Conservation (phyloP, 768 basidiomycete species). For the Termitomyces sp. region DNA sequence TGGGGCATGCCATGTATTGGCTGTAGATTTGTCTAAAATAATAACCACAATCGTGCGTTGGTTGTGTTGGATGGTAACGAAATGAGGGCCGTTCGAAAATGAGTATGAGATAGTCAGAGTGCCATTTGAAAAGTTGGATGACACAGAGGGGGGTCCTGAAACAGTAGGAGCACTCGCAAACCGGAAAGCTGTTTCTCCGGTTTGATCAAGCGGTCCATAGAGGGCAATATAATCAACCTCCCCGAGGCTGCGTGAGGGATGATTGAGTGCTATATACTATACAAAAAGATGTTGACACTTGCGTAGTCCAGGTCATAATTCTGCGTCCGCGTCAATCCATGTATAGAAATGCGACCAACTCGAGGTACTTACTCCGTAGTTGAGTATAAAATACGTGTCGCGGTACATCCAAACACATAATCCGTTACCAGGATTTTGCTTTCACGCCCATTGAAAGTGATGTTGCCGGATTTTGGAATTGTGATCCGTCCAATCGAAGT, state of each 20-base stretch:
- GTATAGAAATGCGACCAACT: too few relatives aligned
- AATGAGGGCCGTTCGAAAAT: slow-evolving; percentile 24
- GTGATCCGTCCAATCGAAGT: slow-evolving; percentile 34
- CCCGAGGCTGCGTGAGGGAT: slow-evolving; percentile 27
- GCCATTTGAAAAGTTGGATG: slow-evolving; percentile 27
- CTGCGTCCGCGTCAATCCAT: slow-evolving; percentile 17
- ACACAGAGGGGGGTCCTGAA: slow-evolving; percentile 22
- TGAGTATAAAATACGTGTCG: slow-evolving; percentile 35
- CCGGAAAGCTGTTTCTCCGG: slow-evolving; percentile 38
- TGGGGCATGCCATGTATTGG: slow-evolving; percentile 46
- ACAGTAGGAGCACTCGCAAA: slow-evolving; percentile 26
- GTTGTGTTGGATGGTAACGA: slow-evolving; percentile 26
- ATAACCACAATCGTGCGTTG: slow-evolving; percentile 23
- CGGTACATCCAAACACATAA: slow-evolving; percentile 35
- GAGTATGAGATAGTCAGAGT: slow-evolving; percentile 34
- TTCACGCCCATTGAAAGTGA: slow-evolving; percentile 43
- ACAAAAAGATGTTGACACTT: slow-evolving; percentile 11
- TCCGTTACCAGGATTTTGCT: slow-evolving; percentile 45
- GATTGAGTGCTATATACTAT: background rate
- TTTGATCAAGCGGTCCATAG: slow-evolving; percentile 35
- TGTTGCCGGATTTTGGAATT: slow-evolving; percentile 30
- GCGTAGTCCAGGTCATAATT: slow-evolving; percentile 54
- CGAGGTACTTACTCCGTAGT: slow-evolving; percentile 35
- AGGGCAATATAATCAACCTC: slow-evolving; percentile 36
- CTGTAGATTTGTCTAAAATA: slow-evolving; percentile 41